Conservation (phyloP, 352 stramenopile genomes). For the Pythium grandisporangium region DNA sequence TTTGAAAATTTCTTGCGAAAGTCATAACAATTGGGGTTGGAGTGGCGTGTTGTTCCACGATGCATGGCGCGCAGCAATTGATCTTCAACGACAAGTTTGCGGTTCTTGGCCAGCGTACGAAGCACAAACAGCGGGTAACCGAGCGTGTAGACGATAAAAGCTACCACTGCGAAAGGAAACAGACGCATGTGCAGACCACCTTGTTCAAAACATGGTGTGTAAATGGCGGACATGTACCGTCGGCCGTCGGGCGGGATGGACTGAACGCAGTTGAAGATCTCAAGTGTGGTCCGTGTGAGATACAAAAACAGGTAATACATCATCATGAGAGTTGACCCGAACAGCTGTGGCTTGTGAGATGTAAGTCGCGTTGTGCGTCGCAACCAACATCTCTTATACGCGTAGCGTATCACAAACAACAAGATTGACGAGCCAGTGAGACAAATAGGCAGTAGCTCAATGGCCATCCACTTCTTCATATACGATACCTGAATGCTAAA, state of each 20-base stretch:
- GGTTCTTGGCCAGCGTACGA: conserved; percentile 44
- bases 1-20: conserved; percentile 73
- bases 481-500: conserved; percentile 66
- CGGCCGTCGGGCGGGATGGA: conserved; percentile 56
- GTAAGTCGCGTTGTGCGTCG: conserved; percentile 42
- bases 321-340: conserved; percentile 66
- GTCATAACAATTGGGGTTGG: conserved; percentile 59
- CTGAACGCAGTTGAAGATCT: conserved; percentile 69
- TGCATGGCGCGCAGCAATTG: conserved; percentile 51
- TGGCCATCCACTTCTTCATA: conserved; percentile 58
- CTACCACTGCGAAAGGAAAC: conserved; percentile 48
- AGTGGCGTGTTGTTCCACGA: conserved; percentile 39
- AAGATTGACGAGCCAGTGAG: conserved; percentile 28
- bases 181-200: conserved; percentile 51
- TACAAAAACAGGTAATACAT: conserved; percentile 82
- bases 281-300: conserved; percentile 59
- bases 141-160: conserved; percentile 64
- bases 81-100: conserved; percentile 53
- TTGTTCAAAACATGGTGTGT: conserved; percentile 45
- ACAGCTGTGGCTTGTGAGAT: conserved; percentile 55
- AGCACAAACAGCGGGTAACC: conserved; percentile 68
- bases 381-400: conserved; percentile 46
- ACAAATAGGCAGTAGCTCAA: conserved; percentile 44
- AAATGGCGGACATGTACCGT: conserved; percentile 67
- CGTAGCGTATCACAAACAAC: conserved; percentile 42